These are phyloP conservation scores for Dendrobium officinale DNA, from an alignment of 106 monocot species.

Conservation along the genomic window DNA sequence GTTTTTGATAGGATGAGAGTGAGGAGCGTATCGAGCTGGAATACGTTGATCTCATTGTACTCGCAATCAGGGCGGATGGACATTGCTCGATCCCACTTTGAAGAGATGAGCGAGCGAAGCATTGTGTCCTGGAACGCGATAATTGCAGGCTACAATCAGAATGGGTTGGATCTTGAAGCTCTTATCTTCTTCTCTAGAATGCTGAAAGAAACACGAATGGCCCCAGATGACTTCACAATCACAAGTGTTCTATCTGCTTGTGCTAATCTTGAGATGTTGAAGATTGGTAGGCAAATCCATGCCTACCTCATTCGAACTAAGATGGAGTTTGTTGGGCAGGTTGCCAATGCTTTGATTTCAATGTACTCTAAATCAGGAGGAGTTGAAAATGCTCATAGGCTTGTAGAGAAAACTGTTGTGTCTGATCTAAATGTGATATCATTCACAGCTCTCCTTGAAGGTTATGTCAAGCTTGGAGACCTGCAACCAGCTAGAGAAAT, in stretches of 20 bases:
- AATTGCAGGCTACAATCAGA: conserved; percentile 84
- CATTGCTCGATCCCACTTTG: conserved; percentile 44
- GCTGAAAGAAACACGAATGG: conserved; percentile 34
- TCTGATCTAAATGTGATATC: conserved; percentile 54
- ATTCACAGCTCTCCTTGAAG: conserved; percentile 83
- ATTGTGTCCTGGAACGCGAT: conserved; percentile 83
- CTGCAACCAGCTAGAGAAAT: conserved; percentile 58
- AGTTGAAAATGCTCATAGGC: conserved; percentile 39
- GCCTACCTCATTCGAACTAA: conserved; percentile 44
- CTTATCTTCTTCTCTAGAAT: conserved; percentile 56
- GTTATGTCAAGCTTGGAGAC: conserved; percentile 74
- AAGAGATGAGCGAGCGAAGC: conserved; percentile 50
- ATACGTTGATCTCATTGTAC: conserved; percentile 65
- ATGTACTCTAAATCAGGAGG: conserved; percentile 84
- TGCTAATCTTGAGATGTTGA: conserved; percentile 52
- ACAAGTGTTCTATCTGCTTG: conserved; percentile 76
- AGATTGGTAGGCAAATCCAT: conserved; percentile 63
- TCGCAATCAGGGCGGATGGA: conserved; percentile 48
- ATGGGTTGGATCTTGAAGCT: conserved; percentile 50
- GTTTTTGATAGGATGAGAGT: conserved; percentile 65
- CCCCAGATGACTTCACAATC: conserved; percentile 56
- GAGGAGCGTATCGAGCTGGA: conserved; percentile 68
- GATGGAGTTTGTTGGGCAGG: conserved; percentile 27
- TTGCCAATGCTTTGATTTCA: conserved; percentile 83
- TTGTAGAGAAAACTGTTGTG: conserved; percentile 21